Evolutionary conservation across 108 stramenopile genomes (phyloP), one percentile per base, ranked within the genome.

Genomic region (Skeletonema grethae): DNA sequence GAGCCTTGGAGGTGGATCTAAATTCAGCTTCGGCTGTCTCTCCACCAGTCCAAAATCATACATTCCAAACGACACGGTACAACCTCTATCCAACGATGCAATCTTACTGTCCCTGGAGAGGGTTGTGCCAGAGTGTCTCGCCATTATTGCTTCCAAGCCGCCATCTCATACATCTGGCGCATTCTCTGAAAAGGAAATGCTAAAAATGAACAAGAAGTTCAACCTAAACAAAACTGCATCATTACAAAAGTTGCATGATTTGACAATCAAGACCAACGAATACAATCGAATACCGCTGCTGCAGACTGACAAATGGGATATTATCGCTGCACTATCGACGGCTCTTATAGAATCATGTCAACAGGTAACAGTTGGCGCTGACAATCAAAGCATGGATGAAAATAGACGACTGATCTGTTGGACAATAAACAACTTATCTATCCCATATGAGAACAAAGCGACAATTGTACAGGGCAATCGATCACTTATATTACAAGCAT

Each of bases 391-490:
- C 62, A 36, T 63, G 55, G 64, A 67, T 57, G 74, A 80, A 69
- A 70, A 77, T 56, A 72, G 76, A 24, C 76, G 83, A 15, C 46
- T 84, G 38, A 84, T 84, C 8, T 79, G 76, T 30, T 76, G 85
- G 73, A 74, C 85, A 34, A 67, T 88, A 7, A 96, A 96, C 79
- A 96, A 96, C 67, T 87, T 96, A 46, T 94, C 93, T 41, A 94
- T 96, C 67, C 95, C 95, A 16, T 90, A 90, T 11, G 95, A 96
- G 63, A 95, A 95, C 87, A 95, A 95, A 82, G 87, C 89, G 50
- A 90, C 91, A 16, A 93, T 95, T 88, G 89, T 90, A 24, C 82
- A 90, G 28, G 94, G 91, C 66, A 89, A 90, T 50, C 77, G 86
- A 5, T 88, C 91, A 28, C 84, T 87, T 70, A 86, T 79, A 18